Base-by-base conservation (phyloP, 345 rosid genomes). In the Clausena lansium region DNA sequence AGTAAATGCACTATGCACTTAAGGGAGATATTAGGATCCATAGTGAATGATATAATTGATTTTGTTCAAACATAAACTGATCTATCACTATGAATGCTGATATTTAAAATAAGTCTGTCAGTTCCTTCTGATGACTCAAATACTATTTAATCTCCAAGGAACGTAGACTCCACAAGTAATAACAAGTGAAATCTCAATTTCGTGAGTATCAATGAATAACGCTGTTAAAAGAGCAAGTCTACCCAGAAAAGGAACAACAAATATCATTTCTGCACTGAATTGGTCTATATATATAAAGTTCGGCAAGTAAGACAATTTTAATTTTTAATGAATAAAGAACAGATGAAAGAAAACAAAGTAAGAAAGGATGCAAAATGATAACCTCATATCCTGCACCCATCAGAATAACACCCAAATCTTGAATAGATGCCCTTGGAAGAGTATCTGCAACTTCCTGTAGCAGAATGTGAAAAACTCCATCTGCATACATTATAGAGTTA, bases 341-440 rank as follows among this genome's bases (percentile, higher is more conserved):
- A 13, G 17, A 58, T 47, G 30, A 24, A 78, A 45, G 6, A 20
- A 25, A 58, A 57, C 24, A 20, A 76, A 45, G 4, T 24, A 33
- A 62, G 22, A 17, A 39, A 75, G 33, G 14, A 59, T 14, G 45
- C 36, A 54, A 38, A 61, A 73, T 8, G 70, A 39, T 55, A 27
- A 94, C 98, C 93, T 93, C 98, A 64, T 85, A 95, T 73, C 97
- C 95, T 39, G 93, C 84, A 76, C 96, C 96, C 97, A 92, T 93
- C 78, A 95, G 85, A 76, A 93, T 80, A 77, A 92, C 82, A 32
- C 97, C 99, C 70, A 93, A 84, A 84, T 93, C 98, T 75, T 67
- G 88, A 77, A 92, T 77, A 5, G 93, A 91, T 36, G 94, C 98
- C 78, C 85, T 83, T 0, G 90, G 93, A 50, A 95, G 87, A 66